Conservation (phyloP, 1,139 yeast genomes). For the Zygoascus hellenicus region DNA sequence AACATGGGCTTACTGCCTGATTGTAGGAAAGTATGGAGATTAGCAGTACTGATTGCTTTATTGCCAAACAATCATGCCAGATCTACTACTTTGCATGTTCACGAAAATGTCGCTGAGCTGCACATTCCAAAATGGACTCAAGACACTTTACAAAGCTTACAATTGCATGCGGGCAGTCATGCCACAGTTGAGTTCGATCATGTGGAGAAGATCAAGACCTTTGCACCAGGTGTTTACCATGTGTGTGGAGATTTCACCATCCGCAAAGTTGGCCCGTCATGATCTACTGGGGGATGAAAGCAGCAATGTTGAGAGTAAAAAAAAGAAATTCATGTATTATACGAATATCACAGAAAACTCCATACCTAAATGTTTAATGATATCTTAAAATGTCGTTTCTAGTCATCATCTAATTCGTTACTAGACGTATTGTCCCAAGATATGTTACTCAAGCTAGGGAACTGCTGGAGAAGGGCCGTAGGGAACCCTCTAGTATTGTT, state of each 20-base stretch:
- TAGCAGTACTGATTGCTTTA: slow-evolving; percentile 33
- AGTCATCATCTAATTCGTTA: slow-evolving; percentile 15
- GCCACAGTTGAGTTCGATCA: slow-evolving; percentile 25
- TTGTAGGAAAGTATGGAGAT: slow-evolving; percentile 56
- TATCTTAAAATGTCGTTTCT: not conserved
- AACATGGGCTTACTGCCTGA: slow-evolving; percentile 75
- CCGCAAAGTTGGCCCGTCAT: slow-evolving; percentile 5
- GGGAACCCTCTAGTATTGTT: slow-evolving; percentile 13
- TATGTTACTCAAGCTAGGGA: slow-evolving; percentile 21
- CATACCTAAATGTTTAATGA: not conserved
- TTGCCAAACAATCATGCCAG: slow-evolving; percentile 7
- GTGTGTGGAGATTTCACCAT: slow-evolving; percentile 51
- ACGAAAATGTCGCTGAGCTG: slow-evolving; percentile 59
- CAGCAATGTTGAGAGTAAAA: too few relatives aligned
- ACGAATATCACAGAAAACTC: slow-evolving; percentile 2
- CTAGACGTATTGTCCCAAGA: slow-evolving; percentile 10
- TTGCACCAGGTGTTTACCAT: slow-evolving; percentile 86
- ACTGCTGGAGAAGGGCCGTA: slow-evolving; percentile 22
- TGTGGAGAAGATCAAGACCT: slow-evolving; percentile 65
- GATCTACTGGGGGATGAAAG: too few relatives aligned
- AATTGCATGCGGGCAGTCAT: too few relatives aligned
- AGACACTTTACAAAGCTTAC: slow-evolving; percentile 10
- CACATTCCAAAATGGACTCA: slow-evolving; percentile 38
- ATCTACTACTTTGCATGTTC: slow-evolving; percentile 52
- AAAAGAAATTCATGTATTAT: slow-evolving; percentile 4